Conservation (phyloP, 495 filamentous ascomycete genomes). For the Tuber aestivum region DNA sequence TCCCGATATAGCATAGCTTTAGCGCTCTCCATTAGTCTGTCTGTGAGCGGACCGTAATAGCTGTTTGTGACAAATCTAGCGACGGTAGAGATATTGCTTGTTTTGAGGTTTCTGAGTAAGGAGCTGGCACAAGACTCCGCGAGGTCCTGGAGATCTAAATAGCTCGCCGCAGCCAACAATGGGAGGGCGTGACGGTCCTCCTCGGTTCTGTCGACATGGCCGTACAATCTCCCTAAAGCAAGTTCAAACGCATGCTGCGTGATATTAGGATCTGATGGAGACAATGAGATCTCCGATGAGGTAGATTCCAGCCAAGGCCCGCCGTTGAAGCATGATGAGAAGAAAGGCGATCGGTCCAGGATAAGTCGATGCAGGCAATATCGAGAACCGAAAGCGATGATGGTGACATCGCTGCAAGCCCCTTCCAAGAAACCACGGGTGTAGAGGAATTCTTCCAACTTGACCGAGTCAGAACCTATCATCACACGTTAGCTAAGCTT, state of each 20-base stretch:
- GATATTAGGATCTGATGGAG: constrained; percentile 54
- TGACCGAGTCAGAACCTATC: constrained; percentile 45
- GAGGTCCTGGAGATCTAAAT: constrained; percentile 57
- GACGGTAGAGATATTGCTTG: constrained; percentile 47
- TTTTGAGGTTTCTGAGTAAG: constrained; percentile 52
- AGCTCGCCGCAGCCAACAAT: constrained; percentile 56
- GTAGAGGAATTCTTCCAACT: constrained; percentile 54
- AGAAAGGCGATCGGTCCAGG: constrained; percentile 57
- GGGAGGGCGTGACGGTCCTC: constrained; percentile 54
- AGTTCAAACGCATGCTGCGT: constrained; percentile 55
- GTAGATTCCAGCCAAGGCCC: constrained; percentile 56
- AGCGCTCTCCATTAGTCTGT: constrained; percentile 52
- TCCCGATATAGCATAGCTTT: constrained; percentile 58
- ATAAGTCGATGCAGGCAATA: constrained; percentile 55
- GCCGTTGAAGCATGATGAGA: constrained; percentile 51
- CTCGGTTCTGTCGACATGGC: constrained; percentile 48
- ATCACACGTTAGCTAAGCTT: background rate
- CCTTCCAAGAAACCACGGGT: constrained; percentile 53
- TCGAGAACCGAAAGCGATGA: constrained; percentile 52
- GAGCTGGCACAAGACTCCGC: constrained; percentile 53
- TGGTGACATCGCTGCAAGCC: constrained; percentile 54
- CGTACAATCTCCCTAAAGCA: constrained; percentile 55
- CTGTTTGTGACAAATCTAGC: constrained; percentile 55
- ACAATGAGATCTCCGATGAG: constrained; percentile 52
- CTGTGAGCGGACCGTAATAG: constrained; percentile 55